phyloP scores from a whole-genome alignment of 208 protist genomes.

The Cochliopodium minus region DNA sequence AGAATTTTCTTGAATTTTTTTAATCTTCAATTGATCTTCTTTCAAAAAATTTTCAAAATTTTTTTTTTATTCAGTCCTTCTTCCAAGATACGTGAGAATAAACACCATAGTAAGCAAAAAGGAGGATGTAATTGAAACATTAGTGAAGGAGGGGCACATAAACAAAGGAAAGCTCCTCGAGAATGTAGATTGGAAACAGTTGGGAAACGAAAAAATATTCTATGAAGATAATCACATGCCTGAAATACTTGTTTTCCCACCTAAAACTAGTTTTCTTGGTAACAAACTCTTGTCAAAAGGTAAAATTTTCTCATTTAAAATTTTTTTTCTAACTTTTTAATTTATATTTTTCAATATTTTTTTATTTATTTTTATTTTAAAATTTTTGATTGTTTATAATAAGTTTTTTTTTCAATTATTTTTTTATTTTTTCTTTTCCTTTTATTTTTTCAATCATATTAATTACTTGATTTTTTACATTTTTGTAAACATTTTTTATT shows the following conservation, averaged over 20 bases:
- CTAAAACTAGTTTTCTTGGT: background rate
- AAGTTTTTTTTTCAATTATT: no score
- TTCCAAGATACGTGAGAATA: background rate
- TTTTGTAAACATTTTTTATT: no score
- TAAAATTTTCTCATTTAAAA: no score
- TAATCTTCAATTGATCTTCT: background rate
- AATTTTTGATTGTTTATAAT: no score
- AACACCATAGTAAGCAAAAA: background rate
- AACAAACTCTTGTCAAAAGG: background rate
- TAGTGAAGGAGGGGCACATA: background rate
- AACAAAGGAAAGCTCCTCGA: background rate
- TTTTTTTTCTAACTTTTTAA: no score
- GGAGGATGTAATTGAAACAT: background rate
- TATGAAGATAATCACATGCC: background rate
- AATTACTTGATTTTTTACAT: no score
- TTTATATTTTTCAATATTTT: no score
- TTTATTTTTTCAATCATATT: no score
- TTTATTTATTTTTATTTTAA: no score
- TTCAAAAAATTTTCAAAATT: background rate
- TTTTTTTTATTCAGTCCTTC: background rate
- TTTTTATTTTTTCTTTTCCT: no score
- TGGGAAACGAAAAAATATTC: background rate
- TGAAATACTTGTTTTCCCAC: background rate
- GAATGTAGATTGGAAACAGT: no score
- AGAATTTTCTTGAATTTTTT: background rate